A percentile compares a stretch with the other conserved stretches of the same genome.
Conservation (phyloP, 345 rosid species). For the Mallotus nudiflorus region DNA sequence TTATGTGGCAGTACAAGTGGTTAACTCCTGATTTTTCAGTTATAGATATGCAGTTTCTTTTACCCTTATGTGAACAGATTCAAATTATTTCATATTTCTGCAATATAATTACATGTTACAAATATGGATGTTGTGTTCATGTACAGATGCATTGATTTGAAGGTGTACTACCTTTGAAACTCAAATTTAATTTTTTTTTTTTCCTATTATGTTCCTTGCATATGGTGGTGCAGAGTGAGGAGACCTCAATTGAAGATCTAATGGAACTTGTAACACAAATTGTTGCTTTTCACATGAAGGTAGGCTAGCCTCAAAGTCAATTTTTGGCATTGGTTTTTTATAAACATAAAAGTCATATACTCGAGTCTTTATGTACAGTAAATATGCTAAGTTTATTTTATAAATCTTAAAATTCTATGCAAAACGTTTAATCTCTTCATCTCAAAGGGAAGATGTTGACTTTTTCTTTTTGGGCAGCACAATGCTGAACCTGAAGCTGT, state of each 20-base stretch:
- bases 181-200: slow-evolving; percentile 6
- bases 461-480: slow-evolving; percentile 53
- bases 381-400: neutral
- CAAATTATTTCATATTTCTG: neutral
- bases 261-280: slow-evolving; percentile 85
- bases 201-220: slow-evolving; percentile 15
- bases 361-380: neutral
- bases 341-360: neutral
- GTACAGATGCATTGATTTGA: neutral
- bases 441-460: neutral
- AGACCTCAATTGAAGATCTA: slow-evolving; percentile 58
- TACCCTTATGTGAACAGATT: neutral
- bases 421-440: neutral
- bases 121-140: neutral
- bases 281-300: slow-evolving; percentile 98
- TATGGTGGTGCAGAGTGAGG: slow-evolving; percentile 55
- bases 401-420: neutral
- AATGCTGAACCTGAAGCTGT: slow-evolving; percentile 99
- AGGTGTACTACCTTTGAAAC: neutral
- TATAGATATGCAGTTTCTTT: neutral
- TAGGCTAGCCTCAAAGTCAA: slow-evolving; percentile 18
- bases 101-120: neutral
- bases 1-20: neutral
- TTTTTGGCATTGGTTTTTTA: neutral
- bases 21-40: neutral